Percentiles rank a stretch among this genome's conserved stretches.
These are phyloP conservation scores for Penicillium alfredii DNA, from an alignment of 495 filamentous ascomycete species.

Conservation along the genomic window DNA sequence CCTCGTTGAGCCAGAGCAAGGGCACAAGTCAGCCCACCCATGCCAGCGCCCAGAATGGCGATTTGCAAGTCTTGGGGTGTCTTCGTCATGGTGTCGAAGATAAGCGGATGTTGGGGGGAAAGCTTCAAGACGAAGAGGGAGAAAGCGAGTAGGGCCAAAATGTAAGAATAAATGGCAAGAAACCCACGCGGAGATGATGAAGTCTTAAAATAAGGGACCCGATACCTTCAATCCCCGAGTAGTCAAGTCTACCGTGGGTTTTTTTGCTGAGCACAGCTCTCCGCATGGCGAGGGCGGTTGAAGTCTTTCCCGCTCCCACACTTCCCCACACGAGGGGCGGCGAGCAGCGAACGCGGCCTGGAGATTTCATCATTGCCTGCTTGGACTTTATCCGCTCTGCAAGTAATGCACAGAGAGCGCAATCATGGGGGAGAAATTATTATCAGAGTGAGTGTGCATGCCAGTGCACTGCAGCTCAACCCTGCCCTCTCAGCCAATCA, in stretches of 20 bases:
- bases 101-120: slow-evolving; percentile 2
- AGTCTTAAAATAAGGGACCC: not conserved
- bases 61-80: slow-evolving; percentile 37
- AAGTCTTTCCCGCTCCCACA: slow-evolving; percentile 28
- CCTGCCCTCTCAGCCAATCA: slow-evolving; percentile 3
- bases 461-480: slow-evolving; percentile 4
- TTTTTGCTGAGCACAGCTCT: no score
- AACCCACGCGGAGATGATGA: not conserved
- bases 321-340: slow-evolving; percentile 2
- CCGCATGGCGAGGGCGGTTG: slow-evolving; percentile 13
- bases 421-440: slow-evolving; percentile 1
- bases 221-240: no score
- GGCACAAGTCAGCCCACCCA: slow-evolving; percentile 69
- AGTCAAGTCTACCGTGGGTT: slow-evolving; percentile 2
- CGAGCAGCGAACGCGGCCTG: not conserved
- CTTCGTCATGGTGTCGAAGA: slow-evolving; percentile 22
- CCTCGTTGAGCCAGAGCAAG: slow-evolving; percentile 68
- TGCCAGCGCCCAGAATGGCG: slow-evolving; percentile 51
- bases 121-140: not conserved
- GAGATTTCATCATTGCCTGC: slow-evolving; percentile 4
- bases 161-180: not conserved
- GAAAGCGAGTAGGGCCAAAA: not conserved
- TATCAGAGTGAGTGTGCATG: not conserved
- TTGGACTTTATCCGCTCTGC: slow-evolving; percentile 17
- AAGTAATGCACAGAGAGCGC: no score